A percentile compares a stretch with the other conserved stretches of the same genome.
These are phyloP conservation scores for Saccharomyces paradoxus DNA, from an alignment of 805 yeast species.

Conservation along the genomic window DNA sequence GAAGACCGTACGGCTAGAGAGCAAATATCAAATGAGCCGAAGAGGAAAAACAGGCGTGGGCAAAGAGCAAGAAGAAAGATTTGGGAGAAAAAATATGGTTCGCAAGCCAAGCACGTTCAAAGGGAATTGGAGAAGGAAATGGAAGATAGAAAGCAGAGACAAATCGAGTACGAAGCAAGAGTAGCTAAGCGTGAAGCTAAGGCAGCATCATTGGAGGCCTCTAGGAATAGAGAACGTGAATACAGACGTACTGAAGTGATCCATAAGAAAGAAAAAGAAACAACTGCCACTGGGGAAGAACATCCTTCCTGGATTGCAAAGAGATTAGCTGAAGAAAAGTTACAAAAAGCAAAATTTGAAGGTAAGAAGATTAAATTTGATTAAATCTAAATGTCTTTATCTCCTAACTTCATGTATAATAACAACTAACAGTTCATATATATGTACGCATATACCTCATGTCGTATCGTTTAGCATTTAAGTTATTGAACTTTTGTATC, in stretches of 20 bases:
- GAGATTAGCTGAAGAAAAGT: conserved; percentile 58
- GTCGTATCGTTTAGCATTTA: conserved; percentile 1
- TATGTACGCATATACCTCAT: not conserved
- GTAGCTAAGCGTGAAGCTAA: conserved; percentile 56
- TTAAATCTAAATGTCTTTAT: conserved; percentile 12
- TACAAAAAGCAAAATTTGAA: conserved; percentile 55
- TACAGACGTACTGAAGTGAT: not conserved
- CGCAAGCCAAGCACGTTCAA: conserved; percentile 71
- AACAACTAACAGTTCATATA: conserved; percentile 1
- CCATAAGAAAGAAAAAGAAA: conserved; percentile 2
- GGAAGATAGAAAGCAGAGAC: conserved; percentile 52
- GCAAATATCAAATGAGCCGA: conserved; percentile 31
- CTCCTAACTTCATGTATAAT: not conserved
- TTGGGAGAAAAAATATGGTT: conserved; percentile 89
- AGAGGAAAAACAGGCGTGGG: conserved; percentile 85
- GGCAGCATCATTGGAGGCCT: conserved; percentile 33
- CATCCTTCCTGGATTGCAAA: conserved; percentile 99
- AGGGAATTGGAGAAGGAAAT: conserved; percentile 49
- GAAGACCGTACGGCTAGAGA: conserved; percentile 42
- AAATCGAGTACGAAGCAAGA: conserved; percentile 64
- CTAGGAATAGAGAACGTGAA: not conserved
- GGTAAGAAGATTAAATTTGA: conserved; percentile 85
- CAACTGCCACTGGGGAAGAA: conserved; percentile 8
- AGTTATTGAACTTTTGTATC: not conserved
- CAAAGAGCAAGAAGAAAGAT: conserved; percentile 95